Base-by-base conservation (phyloP, 2,329 filamentous ascomycete species). In the Fusarium newnesense region DNA sequence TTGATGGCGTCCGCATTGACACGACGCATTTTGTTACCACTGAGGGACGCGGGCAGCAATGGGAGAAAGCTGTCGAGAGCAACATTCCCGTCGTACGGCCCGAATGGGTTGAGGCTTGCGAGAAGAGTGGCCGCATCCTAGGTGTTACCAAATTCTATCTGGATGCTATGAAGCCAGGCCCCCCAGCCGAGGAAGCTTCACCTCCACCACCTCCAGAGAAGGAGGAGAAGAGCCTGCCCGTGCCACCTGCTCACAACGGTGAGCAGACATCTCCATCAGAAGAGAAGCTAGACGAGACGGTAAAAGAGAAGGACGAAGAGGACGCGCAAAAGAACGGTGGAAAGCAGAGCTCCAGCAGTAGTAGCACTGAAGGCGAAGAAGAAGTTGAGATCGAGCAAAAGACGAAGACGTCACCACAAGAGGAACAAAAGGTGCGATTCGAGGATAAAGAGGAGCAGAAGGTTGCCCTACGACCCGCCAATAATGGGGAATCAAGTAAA, bases 1-100 rank as follows among this genome's bases (percentile, higher is more conserved):
- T 94, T 64, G 96, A 98, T 76, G 89, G 89, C 18, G 95, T 98
- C 58, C 90, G 96, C 78, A 98, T 99, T 79, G 96, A 99, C 81
- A 99, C 96, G 2, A 99, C 96, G 21, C 96, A 99, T 83, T 99
- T 99, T 81, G 94, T 99, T 67, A 98, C 96, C 72, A 97, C 94
- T 15, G 96, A 99, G 81, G 95, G 95, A 36, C 87, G 95, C 63
- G 96, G 96, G 37, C 88, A 93, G 57, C 89, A 92, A 18, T 99
- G 96, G 96, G 96, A 99, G 84, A 97, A 96, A 86, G 96, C 96
- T 2, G 92, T 96, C 36, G 96, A 98, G 85, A 97, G 95, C 90
- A 99, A 98, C 82, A 97, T 99, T 61, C 96, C 96, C 12, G 94
- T 99, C 16, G 96, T 99, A 28, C 90, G 96, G 43, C 96, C 96